A percentile compares a stretch with the other conserved stretches of the same genome.
These are phyloP conservation scores for Bolboschoenus planiculmis DNA, from an alignment of 176 grass and related monocot genomes.

Conservation along the genomic window DNA sequence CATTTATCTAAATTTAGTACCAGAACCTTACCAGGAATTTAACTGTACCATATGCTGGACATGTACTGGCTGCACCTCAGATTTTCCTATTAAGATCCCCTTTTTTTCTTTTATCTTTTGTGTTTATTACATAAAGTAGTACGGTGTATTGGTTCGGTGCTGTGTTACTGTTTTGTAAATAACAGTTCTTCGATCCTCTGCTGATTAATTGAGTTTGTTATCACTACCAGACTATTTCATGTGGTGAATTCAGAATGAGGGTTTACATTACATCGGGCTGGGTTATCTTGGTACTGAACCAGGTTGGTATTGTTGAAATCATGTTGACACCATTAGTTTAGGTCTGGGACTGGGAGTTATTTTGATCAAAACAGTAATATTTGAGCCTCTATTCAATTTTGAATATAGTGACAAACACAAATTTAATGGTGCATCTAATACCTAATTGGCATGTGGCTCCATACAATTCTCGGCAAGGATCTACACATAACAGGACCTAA, in stretches of 20 bases:
- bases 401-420: neutral
- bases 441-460: neutral
- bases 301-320: neutral
- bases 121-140: neutral
- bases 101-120: neutral
- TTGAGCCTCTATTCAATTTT: constrained; percentile 5
- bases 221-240: neutral
- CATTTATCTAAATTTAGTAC: constrained; percentile 22
- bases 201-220: neutral
- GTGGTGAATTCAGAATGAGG: neutral
- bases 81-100: neutral
- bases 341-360: neutral
- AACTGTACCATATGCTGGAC: constrained; percentile 12
- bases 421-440: neutral
- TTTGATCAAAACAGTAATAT: neutral
- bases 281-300: neutral
- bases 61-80: neutral
- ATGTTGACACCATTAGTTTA: neutral
- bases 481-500: neutral
- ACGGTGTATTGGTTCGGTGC: neutral
- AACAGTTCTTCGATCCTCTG: neutral
- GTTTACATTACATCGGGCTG: neutral
- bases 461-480: neutral
- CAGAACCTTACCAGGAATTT: constrained; percentile 8
- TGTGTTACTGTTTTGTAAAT: neutral